Evolutionary conservation across 2,329 filamentous ascomycete species (phyloP).

Genomic region (Microcyclospora pomicola): DNA sequence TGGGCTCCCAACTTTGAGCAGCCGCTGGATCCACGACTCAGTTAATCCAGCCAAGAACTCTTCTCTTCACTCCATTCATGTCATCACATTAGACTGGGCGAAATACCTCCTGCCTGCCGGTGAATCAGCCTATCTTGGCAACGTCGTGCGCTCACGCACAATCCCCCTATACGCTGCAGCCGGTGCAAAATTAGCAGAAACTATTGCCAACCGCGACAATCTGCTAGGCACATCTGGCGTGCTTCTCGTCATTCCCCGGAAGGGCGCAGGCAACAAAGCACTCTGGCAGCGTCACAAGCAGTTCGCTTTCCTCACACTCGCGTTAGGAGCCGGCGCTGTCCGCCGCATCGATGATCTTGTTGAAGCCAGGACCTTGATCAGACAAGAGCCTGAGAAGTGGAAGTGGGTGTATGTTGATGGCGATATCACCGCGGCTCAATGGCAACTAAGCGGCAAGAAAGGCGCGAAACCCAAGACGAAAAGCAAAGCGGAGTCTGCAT

Average conservation of each 20-base stretch:
- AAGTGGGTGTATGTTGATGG: slow-evolving; percentile 72
- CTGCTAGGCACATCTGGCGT: slow-evolving; percentile 47
- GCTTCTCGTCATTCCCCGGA: slow-evolving; percentile 50
- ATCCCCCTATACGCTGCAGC: slow-evolving; percentile 48
- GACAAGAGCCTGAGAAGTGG: slow-evolving; percentile 42
- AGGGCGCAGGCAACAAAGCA: slow-evolving; percentile 31
- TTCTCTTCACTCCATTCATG: slow-evolving; percentile 26
- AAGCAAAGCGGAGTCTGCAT: slow-evolving; percentile 18
- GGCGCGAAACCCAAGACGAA: slow-evolving; percentile 27
- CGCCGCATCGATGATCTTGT: slow-evolving; percentile 50
- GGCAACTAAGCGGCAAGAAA: slow-evolving; percentile 31
- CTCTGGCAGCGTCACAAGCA: slow-evolving; percentile 48
- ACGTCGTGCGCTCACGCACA: slow-evolving; percentile 61
- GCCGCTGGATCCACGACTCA: slow-evolving; percentile 68
- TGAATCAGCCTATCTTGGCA: slow-evolving; percentile 59
- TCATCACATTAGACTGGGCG: slow-evolving; percentile 55
- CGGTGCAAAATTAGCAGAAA: slow-evolving; percentile 40
- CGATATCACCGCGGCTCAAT: slow-evolving; percentile 40
- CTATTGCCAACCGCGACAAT: slow-evolving; percentile 35
- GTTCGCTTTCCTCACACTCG: slow-evolving; percentile 68
- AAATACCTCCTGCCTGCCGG: slow-evolving; percentile 79
- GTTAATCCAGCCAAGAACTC: slow-evolving; percentile 25
- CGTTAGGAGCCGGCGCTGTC: slow-evolving; percentile 57
- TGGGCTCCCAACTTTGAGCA: slow-evolving; percentile 71
- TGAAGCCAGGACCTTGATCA: slow-evolving; percentile 47